Evolutionary conservation across 768 basidiomycete species (phyloP), one percentile per base, ranked within the genome.

Genomic region (Tephrocybe sp.): DNA sequence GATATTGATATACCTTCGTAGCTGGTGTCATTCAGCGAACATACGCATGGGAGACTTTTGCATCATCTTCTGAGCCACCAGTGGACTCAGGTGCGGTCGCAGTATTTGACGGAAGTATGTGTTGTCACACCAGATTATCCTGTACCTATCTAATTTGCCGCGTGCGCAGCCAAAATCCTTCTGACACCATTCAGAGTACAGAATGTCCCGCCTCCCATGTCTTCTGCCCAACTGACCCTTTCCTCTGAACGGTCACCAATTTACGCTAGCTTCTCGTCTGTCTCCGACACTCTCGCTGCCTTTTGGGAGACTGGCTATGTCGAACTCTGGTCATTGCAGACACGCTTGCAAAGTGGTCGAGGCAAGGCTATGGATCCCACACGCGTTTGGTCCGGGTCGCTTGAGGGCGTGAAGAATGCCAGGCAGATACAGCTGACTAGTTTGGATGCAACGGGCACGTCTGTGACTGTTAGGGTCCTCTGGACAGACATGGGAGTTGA

Each of bases 201-300:
- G 70, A 98, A 97, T 63, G 80, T 96, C 4, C 97, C 96, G n/a
- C 97, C 97, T n/a, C 97, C 97, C 0, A 95, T 97, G 93, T 90
- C 86, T 1, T 86, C 92, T 1, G 75, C 78, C 53, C 68, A 75
- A 54, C 70, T 80, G 10, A 30, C 63, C 0, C 51, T 74, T 14
- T 60, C 62, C 12, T 39, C 59, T 11, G 54, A 65, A n/a, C 66
- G 57, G n/a, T 67, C 79, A 0, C 91, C 94, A 0, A 64, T 85
- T 8, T 85, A 95, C 63, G 69, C 82, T 3, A 72, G 84, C 3
- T 85, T 93, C 51, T 83, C 87, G 0, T 51, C 76, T 1, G 59
- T 66, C 17, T 65, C 69, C 15, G 90, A 94, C 54, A 63, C 77
- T 1, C 64, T 93, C 7, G 86, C 80, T 9, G 60, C 84, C 2